phyloP scores from a whole-genome alignment of 2,329 filamentous ascomycete genomes.

The Neonectria punicea region DNA sequence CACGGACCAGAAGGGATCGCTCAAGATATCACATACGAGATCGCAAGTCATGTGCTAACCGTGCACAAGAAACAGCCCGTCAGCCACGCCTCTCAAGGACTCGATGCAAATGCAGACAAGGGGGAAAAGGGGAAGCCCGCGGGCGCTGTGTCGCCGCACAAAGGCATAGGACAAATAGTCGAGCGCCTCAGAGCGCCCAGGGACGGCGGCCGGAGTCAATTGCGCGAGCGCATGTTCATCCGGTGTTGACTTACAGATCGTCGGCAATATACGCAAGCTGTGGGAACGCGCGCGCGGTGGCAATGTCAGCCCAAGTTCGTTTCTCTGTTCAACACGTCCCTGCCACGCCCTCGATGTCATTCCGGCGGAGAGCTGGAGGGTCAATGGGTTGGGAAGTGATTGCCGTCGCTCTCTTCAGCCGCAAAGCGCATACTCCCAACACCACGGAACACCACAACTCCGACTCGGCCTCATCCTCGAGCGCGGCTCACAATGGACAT shows the following conservation, averaged over 20 bases:
- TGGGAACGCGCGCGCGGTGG: slow-evolving; percentile 35
- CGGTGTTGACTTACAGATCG: slow-evolving; percentile 79
- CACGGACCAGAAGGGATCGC: slow-evolving; percentile 26
- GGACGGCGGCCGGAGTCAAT: slow-evolving; percentile 33
- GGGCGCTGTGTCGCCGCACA: slow-evolving; percentile 32
- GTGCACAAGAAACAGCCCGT: slow-evolving; percentile 38
- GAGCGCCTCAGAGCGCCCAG: slow-evolving; percentile 30
- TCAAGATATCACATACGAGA: slow-evolving; percentile 71
- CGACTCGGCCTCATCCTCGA: slow-evolving; percentile 2
- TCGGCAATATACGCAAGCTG: slow-evolving; percentile 89
- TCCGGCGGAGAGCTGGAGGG: slow-evolving; percentile 17
- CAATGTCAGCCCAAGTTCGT: slow-evolving; percentile 49
- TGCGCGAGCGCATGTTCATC: slow-evolving; percentile 39
- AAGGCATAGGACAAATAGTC: slow-evolving; percentile 28
- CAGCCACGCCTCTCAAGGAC: slow-evolving; percentile 38
- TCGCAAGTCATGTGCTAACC: slow-evolving; percentile 90
- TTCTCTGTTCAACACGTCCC: slow-evolving; percentile 33
- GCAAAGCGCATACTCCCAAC: slow-evolving; percentile 29
- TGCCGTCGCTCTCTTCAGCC: slow-evolving; percentile 23
- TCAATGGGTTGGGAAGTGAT: slow-evolving; percentile 25
- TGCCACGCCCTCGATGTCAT: slow-evolving; percentile 25
- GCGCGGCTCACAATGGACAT: slow-evolving; percentile 15
- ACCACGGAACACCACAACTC: slow-evolving; percentile 25
- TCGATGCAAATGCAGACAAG: slow-evolving; percentile 28
- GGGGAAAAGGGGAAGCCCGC: slow-evolving; percentile 23